Conservation (phyloP, 2,329 filamentous ascomycete genomes). For the Monilinia fructigena region DNA sequence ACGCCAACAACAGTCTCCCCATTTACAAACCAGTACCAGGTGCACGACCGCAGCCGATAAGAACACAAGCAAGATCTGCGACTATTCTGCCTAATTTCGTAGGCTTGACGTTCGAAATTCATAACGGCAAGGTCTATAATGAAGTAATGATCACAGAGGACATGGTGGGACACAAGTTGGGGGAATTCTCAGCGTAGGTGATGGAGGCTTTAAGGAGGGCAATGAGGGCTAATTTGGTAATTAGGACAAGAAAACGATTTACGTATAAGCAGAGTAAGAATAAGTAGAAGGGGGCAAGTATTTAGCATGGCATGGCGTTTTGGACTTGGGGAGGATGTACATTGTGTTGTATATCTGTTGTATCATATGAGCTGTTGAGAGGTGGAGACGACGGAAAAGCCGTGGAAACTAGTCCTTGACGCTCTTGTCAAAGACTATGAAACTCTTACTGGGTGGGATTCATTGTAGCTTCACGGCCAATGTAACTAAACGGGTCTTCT, state of each 20-base stretch:
- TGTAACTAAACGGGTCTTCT: neutral
- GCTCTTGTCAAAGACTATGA: neutral
- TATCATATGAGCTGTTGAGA: neutral
- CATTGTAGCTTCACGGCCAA: neutral
- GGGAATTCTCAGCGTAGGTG: slow-evolving; percentile 68
- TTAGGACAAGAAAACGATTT: slow-evolving; percentile 66
- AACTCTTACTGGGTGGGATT: neutral
- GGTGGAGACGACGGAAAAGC: neutral
- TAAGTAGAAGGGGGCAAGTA: slow-evolving; percentile 41
- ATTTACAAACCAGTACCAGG: slow-evolving; percentile 51
- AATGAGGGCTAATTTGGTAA: slow-evolving; percentile 20
- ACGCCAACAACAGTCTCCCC: slow-evolving; percentile 49
- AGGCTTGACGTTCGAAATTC: slow-evolving; percentile 66
- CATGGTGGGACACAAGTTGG: slow-evolving; percentile 75
- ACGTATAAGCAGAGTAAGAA: slow-evolving; percentile 71
- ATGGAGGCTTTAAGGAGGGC: neutral
- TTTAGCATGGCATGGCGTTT: slow-evolving; percentile 25
- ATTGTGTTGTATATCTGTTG: slow-evolving; percentile 10
- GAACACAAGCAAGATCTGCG: slow-evolving; percentile 67
- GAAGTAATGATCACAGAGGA: slow-evolving; percentile 71
- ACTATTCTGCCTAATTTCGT: slow-evolving; percentile 74
- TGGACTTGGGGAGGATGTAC: slow-evolving; percentile 1
- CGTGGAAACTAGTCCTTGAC: neutral
- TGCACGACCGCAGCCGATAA: slow-evolving; percentile 60
- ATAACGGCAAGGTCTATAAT: slow-evolving; percentile 70